Base-by-base conservation (phyloP, 805 yeast species). In the Pichia pseudocactophila region DNA sequence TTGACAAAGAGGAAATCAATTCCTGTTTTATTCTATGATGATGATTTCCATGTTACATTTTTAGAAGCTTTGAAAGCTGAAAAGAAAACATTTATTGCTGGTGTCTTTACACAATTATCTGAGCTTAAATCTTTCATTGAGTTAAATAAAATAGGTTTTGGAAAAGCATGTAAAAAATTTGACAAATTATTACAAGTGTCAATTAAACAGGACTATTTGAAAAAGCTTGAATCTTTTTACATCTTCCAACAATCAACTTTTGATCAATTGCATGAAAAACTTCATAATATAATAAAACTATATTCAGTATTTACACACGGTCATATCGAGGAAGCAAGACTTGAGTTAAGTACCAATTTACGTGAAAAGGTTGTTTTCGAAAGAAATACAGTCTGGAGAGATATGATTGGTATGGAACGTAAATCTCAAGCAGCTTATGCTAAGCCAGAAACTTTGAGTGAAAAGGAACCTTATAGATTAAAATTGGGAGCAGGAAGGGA, bases 331-430 rank as follows among this genome's bases (percentile, higher is more conserved):
- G 44, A 57, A 15, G 69, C 75, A 33, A 66, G 64, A 37, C 61
- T 63, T 32, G 78, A 73, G 40, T 61, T 74, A 43, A 66, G 69
- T 49, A 64, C 74, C 3, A 73, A 73, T 49, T 64, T 90, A 49
- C 71, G 97, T 49, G 98, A 90, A 54, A 95, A 90, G 60, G 84
- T 90, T 30, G 96, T 89, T 16, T 90, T 96, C 94, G 97, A 90
- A 64, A 74, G 98, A 61, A 88, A 88, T 59, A 90, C 97, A 0
- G 97, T 90, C 25, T 90, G 98, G 98, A 80, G 92, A 58, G 97
- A 90, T 61, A 80, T 90, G 82, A 82, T 90, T 58, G 90, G 92
- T 18, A 63, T 89, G 53, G 96, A 89, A 59, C 74, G 96, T 51
- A 84, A 84, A 54, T 69, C 89, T 1, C 90, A 88, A 53, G 87